Evolutionary conservation across 208 protist species (phyloP), one percentile per base, ranked within the genome.

Genomic region (Trypanosoma melophagium): DNA sequence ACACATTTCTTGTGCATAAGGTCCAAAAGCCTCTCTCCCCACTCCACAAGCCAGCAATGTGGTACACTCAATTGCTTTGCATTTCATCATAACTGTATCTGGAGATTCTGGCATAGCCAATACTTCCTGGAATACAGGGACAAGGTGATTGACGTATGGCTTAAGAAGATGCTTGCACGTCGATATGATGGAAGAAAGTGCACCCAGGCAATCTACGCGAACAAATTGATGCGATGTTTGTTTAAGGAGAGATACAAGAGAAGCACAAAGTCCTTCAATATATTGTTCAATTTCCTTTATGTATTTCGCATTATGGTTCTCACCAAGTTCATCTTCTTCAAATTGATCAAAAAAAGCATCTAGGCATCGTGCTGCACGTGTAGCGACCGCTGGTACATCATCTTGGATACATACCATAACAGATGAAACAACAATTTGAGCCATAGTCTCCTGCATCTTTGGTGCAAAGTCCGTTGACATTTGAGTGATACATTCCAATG

Each of bases 31-130:
- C 16, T 92, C 86, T 42, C 80, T 87, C 24, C 90, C 90, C 21
- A 92, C 91, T 31, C 81, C 85, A 67, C 76, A 82, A 10, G 86
- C 91, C 51, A 96, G 79, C 25, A 96, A 71, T 21, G 91, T 96
- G 24, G 90, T 79, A 55, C 88, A 94, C 64, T 96, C 86, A 52
- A 93, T 88, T 25, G 87, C 86, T 72, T 92, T 93, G 71, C 85
- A 94, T 63, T 91, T 94, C 47, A 87, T 80, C 55, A 71, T 62
- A 64, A 86, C 77, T 24, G 80, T 74, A 49, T 92, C 79, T 50
- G 76, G 74, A 22, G 78, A 62, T 24, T 94, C 88, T 2, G 91
- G 91, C 40, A 87, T 50, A 19, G 55, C 70, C 45, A 96, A 74
- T 40, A 94, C 69, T 22, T 86, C 71, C 72, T 90, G 84, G 69